Evolutionary conservation across 768 basidiomycete species (phyloP).

Genomic region (Mycena haematopus): DNA sequence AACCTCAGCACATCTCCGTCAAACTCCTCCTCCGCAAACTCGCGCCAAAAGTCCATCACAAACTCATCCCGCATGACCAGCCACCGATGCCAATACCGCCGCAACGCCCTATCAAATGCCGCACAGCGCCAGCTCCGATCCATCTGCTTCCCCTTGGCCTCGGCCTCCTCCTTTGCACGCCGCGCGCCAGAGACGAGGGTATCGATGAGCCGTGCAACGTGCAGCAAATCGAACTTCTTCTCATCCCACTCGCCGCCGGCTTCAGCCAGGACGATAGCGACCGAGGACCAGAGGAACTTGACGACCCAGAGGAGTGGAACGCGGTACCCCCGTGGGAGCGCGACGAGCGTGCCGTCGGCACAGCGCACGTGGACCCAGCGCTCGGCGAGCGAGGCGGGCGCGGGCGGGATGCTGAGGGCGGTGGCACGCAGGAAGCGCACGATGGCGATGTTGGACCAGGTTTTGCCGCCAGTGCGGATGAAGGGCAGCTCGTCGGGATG

Average conservation of each 20-base stretch:
- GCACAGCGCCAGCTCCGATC: constrained; percentile 45
- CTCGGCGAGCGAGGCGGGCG: neutral
- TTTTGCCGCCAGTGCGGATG: neutral
- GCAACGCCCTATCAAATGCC: constrained; percentile 50
- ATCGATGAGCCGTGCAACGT: constrained; percentile 46
- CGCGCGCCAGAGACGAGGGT: constrained; percentile 43
- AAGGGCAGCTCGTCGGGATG: constrained; percentile 20
- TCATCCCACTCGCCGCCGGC: constrained; percentile 44
- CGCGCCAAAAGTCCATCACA: constrained; percentile 45
- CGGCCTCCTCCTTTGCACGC: constrained; percentile 14
- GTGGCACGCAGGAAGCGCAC: neutral
- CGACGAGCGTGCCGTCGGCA: neutral
- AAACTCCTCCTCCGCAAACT: constrained; percentile 52
- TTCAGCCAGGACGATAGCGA: neutral
- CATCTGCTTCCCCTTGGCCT: constrained; percentile 28
- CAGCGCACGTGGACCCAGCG: neutral
- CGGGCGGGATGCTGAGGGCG: constrained; percentile 2
- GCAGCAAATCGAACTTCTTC: constrained; percentile 49
- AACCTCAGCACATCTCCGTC: constrained; percentile 45
- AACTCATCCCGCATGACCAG: constrained; percentile 46
- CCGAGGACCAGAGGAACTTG: constrained; percentile 10
- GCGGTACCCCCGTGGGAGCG: constrained; percentile 19
- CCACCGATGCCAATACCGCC: constrained; percentile 50
- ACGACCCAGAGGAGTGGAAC: constrained; percentile 15
- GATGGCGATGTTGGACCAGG: constrained; percentile 9